A percentile compares a stretch with the other conserved stretches of the same genome.
phyloP scores from a whole-genome alignment of 306 rosid species.

The Acmispon strigosus region DNA sequence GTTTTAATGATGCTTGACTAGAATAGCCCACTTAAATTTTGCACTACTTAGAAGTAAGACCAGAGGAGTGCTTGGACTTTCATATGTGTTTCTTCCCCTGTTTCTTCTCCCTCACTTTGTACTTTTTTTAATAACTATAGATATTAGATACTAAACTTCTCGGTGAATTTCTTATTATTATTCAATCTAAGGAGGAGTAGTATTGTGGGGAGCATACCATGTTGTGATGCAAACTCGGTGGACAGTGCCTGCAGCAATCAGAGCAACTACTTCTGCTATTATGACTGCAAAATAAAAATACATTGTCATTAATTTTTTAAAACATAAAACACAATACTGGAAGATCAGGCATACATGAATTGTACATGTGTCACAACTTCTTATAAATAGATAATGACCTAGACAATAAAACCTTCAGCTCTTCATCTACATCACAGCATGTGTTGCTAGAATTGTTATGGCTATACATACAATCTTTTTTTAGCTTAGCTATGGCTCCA shows the following conservation, averaged over 20 bases:
- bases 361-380: neutral
- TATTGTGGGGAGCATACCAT: conserved; percentile 40
- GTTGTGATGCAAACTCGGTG: conserved; percentile 90
- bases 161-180: neutral
- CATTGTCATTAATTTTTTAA: neutral
- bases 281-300: conserved; percentile 44
- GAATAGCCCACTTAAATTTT: neutral
- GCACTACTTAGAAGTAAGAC: neutral
- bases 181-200: neutral
- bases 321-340: neutral
- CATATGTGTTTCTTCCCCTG: neutral
- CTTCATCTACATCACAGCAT: neutral
- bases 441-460: neutral
- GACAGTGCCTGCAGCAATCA: conserved; percentile 87
- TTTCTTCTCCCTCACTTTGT: neutral
- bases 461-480: neutral
- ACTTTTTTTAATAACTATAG: neutral
- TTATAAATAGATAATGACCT: neutral
- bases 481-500: too few relatives aligned
- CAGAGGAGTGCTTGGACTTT: too few relatives aligned
- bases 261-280: conserved; percentile 69
- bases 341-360: neutral
- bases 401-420: neutral
- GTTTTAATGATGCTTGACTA: neutral
- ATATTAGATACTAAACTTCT: neutral